Evolutionary conservation across 2,329 filamentous ascomycete species (phyloP).

Genomic region (Fusarium vanettenii): DNA sequence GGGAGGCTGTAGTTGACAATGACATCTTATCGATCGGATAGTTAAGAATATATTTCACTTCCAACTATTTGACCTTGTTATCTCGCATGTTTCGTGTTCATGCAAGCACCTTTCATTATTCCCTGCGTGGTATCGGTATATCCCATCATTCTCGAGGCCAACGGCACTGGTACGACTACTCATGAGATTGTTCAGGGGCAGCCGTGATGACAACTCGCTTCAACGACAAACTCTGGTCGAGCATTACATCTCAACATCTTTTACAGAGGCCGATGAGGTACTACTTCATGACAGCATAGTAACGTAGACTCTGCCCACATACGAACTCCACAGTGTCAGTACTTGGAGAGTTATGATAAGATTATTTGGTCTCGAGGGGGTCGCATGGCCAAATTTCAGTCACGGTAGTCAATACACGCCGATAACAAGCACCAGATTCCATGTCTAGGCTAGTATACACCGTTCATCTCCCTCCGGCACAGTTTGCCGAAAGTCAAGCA

Average conservation of each 20-base stretch:
- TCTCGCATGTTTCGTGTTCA: neutral
- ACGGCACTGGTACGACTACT: too few species aligned
- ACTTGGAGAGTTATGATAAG: neutral
- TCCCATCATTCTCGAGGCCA: too few species aligned
- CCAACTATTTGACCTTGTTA: too few species aligned
- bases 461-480: neutral
- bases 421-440: neutral
- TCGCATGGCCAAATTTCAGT: neutral
- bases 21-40: neutral
- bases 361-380: neutral
- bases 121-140: neutral
- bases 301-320: neutral
- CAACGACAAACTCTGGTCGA: neutral
- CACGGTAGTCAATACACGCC: neutral
- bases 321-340: neutral
- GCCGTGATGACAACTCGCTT: neutral
- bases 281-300: neutral
- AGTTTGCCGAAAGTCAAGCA: neutral
- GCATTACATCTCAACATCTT: neutral
- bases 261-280: accelerated
- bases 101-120: neutral
- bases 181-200: neutral
- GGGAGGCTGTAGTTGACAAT: neutral
- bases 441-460: neutral
- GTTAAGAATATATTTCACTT: too few species aligned